A percentile compares a stretch with the other conserved stretches of the same genome.
phyloP scores from a whole-genome alignment of 2,329 filamentous ascomycete genomes.

The Elsinoe fawcettii region DNA sequence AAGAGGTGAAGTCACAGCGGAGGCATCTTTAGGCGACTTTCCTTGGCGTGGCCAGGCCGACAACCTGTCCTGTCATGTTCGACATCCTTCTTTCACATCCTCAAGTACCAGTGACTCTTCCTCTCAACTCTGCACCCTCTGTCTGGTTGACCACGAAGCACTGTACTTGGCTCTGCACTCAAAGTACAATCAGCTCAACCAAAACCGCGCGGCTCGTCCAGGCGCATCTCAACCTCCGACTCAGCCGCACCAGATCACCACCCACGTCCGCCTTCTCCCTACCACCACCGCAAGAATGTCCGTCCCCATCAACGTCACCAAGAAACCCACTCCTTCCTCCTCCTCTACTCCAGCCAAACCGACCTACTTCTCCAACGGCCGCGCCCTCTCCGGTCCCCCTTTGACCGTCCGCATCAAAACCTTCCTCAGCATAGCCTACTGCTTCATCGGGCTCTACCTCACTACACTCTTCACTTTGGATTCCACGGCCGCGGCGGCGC shows the following conservation, averaged over 20 bases:
- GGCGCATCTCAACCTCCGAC: background rate
- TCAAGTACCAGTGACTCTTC: background rate
- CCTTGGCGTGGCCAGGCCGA: constrained; percentile 2
- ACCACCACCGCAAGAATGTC: background rate
- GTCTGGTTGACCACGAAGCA: too few species aligned
- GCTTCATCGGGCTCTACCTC: constrained; percentile 43
- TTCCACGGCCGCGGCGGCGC: constrained; percentile 38
- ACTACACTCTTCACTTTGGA: constrained; percentile 44
- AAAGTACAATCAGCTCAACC: too few species aligned
- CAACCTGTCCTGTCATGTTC: background rate
- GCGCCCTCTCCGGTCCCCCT: constrained; percentile 28
- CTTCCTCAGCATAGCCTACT: constrained; percentile 37
- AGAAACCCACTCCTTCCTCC: background rate
- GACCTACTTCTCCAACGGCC: constrained; percentile 12
- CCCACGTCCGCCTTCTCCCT: background rate
- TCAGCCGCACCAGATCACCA: background rate
- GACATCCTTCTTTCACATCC: background rate
- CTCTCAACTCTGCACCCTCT: too few species aligned
- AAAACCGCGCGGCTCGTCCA: too few species aligned
- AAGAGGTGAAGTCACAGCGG: too few species aligned
- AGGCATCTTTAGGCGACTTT: background rate
- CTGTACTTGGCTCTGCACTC: too few species aligned
- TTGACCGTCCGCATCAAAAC: constrained; percentile 36
- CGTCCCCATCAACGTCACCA: constrained; percentile 2
- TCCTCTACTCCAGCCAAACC: background rate